A percentile compares a stretch with the other conserved stretches of the same genome.
Evolutionary conservation across 2,329 filamentous ascomycete species (phyloP).

Genomic region (Ophiocordyceps camponoti-rufipedis): DNA sequence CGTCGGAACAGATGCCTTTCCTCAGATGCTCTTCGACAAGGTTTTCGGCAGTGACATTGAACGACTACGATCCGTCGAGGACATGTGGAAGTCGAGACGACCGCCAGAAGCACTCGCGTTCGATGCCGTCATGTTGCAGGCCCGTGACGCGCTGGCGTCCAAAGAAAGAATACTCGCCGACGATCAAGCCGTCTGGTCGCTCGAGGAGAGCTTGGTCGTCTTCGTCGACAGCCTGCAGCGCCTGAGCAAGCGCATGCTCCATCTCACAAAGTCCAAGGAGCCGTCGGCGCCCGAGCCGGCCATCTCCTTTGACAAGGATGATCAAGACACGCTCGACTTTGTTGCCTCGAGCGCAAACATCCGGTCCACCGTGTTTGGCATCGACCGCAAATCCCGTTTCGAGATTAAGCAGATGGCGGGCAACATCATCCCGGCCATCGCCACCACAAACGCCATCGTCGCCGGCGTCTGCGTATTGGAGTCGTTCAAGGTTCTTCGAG

Average conservation of each 20-base stretch:
- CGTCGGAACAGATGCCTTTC: constrained; percentile 62
- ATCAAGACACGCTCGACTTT: constrained; percentile 87
- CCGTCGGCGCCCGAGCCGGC: constrained; percentile 37
- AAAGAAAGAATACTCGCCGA: constrained; percentile 39
- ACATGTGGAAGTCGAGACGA: constrained; percentile 83
- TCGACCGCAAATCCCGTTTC: constrained; percentile 77
- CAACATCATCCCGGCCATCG: constrained; percentile 97
- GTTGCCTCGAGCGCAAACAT: constrained; percentile 83
- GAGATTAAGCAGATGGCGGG: constrained; percentile 98
- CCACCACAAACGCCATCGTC: constrained; percentile 93
- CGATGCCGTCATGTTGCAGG: constrained; percentile 35
- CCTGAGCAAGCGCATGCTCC: constrained; percentile 54
- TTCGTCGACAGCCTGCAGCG: constrained; percentile 72
- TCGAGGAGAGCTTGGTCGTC: constrained; percentile 67
- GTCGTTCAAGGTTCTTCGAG: constrained; percentile 73
- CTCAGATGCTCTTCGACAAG: constrained; percentile 73
- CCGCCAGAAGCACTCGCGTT: constrained; percentile 60
- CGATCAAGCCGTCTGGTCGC: constrained; percentile 64
- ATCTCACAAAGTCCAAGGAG: constrained; percentile 33
- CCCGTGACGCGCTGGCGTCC: constrained; percentile 25
- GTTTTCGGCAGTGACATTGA: constrained; percentile 77
- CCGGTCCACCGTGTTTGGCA: constrained; percentile 73
- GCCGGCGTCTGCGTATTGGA: constrained; percentile 84
- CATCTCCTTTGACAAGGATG: constrained; percentile 91
- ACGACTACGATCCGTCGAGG: constrained; percentile 69